phyloP scores from a whole-genome alignment of 2,329 filamentous ascomycete species.

The Sporothrix variecibatus region DNA sequence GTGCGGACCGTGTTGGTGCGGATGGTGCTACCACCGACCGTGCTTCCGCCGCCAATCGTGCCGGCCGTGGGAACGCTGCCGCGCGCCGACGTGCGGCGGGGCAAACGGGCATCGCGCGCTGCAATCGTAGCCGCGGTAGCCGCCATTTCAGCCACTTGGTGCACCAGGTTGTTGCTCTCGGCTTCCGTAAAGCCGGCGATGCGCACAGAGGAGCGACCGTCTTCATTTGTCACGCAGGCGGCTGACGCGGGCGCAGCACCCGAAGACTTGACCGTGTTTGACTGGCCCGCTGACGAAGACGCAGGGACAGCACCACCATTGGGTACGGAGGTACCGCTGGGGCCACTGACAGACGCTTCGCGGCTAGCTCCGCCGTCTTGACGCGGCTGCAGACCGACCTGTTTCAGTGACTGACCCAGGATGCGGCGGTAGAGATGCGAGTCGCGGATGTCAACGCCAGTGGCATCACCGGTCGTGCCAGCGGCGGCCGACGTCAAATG shows the following conservation, averaged over 20 bases:
- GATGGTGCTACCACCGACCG: conserved; percentile 17
- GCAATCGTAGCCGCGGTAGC: conserved; percentile 88
- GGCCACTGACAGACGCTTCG: conserved; percentile 38
- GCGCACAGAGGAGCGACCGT: conserved; percentile 48
- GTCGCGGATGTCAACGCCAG: conserved; percentile 73
- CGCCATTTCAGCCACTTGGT: conserved; percentile 90
- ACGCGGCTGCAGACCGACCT: conserved; percentile 67
- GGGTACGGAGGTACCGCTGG: not conserved
- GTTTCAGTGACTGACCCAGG: conserved; percentile 82
- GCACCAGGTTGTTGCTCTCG: conserved; percentile 77
- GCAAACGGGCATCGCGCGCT: conserved; percentile 65
- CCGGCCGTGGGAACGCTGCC: conserved; percentile 27
- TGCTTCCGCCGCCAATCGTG: conserved; percentile 11
- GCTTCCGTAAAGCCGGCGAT: conserved; percentile 75
- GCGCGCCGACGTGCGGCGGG: conserved; percentile 30
- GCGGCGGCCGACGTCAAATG: not conserved
- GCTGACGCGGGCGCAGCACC: conserved; percentile 40
- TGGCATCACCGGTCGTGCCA: conserved; percentile 42
- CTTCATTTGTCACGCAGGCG: conserved; percentile 30
- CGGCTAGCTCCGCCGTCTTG: conserved; percentile 36
- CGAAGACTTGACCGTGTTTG: conserved; percentile 24
- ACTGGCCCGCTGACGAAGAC: not conserved
- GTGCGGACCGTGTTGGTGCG: conserved; percentile 24
- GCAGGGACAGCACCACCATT: conserved; percentile 36
- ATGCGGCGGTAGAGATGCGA: conserved; percentile 92